A percentile compares a stretch with the other conserved stretches of the same genome.
Evolutionary conservation across 2,329 filamentous ascomycete species (phyloP).

Genomic region (Aureobasidium sp.): DNA sequence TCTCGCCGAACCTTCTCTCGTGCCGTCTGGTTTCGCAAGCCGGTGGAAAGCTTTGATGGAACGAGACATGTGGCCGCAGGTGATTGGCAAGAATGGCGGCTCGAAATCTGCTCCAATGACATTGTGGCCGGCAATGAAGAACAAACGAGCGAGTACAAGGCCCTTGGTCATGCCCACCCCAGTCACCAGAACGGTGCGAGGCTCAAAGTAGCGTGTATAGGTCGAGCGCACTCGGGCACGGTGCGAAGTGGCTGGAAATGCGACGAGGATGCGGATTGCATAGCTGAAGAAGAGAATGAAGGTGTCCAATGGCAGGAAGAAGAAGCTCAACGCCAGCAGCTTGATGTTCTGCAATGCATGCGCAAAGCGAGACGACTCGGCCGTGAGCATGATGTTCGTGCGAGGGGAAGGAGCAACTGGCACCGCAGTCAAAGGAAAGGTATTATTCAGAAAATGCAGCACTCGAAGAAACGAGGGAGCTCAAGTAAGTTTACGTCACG

Average conservation of each 20-base stretch:
- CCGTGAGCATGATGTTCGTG: conserved; percentile 28
- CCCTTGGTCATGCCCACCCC: conserved; percentile 68
- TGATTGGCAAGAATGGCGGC: conserved; percentile 28
- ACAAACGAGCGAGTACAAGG: conserved; percentile 57
- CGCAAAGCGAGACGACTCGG: conserved; percentile 27
- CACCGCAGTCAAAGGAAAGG: too few species aligned
- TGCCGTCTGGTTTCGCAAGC: conserved; percentile 31
- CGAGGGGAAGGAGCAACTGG: background rate
- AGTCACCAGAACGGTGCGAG: conserved; percentile 60
- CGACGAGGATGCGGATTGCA: conserved; percentile 19
- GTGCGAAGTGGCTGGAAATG: conserved; percentile 20
- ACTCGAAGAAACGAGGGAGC: too few species aligned
- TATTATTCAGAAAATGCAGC: too few species aligned
- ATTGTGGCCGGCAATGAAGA: conserved; percentile 58
- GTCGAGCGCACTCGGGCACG: conserved; percentile 24
- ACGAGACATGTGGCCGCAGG: conserved; percentile 53
- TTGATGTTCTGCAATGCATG: conserved; percentile 45
- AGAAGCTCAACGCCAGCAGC: conserved; percentile 39
- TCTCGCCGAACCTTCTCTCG: conserved; percentile 32
- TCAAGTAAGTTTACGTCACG: too few species aligned
- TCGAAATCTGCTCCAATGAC: conserved; percentile 66
- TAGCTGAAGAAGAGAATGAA: conserved; percentile 37
- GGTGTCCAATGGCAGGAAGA: conserved; percentile 46
- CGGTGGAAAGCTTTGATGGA: conserved; percentile 51
- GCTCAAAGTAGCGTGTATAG: conserved; percentile 33